Conservation (phyloP, 371 early-diverging fungal genomes). For the Mortierella sp. region DNA sequence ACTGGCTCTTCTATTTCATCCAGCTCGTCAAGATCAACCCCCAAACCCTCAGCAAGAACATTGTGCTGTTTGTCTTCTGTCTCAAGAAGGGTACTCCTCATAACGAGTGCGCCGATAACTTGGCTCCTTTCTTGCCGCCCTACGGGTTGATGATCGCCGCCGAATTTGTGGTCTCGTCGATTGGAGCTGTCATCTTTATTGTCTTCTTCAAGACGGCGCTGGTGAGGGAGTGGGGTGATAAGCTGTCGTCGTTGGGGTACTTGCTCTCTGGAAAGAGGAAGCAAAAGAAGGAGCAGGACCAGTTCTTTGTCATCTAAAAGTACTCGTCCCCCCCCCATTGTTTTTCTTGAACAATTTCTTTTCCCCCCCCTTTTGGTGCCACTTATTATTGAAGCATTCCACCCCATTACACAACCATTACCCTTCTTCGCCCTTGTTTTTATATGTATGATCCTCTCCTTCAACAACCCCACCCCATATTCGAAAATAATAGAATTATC, state of each 20-base stretch:
- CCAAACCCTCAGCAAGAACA: conserved; percentile 36
- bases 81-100: conserved; percentile 60
- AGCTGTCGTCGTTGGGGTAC: conserved; percentile 59
- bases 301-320: conserved; percentile 67
- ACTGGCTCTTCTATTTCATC: conserved; percentile 73
- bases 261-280: conserved; percentile 55
- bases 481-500: background rate
- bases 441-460: background rate
- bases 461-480: background rate
- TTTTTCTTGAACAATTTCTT: background rate
- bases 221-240: conserved; percentile 70
- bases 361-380: background rate
- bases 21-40: conserved; percentile 62
- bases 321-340: too few species aligned
- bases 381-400: conserved; percentile 10
- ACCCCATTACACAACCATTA: background rate
- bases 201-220: conserved; percentile 73
- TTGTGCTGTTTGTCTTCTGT: conserved; percentile 66
- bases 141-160: conserved; percentile 71
- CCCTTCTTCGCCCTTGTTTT: background rate
- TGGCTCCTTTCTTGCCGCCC: conserved; percentile 61
- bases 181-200: conserved; percentile 71
- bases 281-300: conserved; percentile 65
- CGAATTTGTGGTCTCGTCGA: conserved; percentile 67
- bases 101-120: conserved; percentile 45